Conservation (phyloP, 257 asterid genomes). For the Plantago elongata region DNA sequence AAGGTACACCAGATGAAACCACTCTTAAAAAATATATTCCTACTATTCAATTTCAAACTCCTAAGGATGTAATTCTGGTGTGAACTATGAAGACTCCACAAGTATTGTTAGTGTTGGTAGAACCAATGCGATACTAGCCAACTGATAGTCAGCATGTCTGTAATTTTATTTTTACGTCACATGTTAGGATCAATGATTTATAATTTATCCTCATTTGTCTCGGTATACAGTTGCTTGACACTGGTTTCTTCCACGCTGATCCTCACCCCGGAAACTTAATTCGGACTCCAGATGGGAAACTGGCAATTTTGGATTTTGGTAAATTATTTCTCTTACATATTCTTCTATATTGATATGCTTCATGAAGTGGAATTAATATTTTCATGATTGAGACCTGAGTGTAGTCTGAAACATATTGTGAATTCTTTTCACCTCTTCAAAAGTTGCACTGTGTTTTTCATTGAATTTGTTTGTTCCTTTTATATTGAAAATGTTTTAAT, state of each 20-base stretch:
- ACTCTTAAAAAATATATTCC: too few species aligned
- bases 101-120: too few species aligned
- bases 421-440: background rate
- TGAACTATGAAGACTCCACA: too few species aligned
- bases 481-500: background rate
- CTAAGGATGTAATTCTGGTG: too few species aligned
- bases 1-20: too few species aligned
- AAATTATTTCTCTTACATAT: slow-evolving; percentile 13
- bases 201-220: slow-evolving; percentile 24
- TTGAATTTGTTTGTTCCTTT: slow-evolving; percentile 1
- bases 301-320: slow-evolving; percentile 97
- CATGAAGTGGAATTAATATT: slow-evolving; percentile 11
- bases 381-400: background rate
- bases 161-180: too few species aligned
- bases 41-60: too few species aligned
- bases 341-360: slow-evolving; percentile 7
- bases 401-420: background rate
- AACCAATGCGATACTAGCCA: too few species aligned
- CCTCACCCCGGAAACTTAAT: slow-evolving; percentile 98
- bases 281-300: slow-evolving; percentile 97
- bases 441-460: background rate
- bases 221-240: slow-evolving; percentile 83
- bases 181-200: background rate
- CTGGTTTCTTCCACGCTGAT: slow-evolving; percentile 99
- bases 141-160: too few species aligned